Conservation (phyloP, 192 early-diverging fungal species). For the Rhizoclosmatium sp. region DNA sequence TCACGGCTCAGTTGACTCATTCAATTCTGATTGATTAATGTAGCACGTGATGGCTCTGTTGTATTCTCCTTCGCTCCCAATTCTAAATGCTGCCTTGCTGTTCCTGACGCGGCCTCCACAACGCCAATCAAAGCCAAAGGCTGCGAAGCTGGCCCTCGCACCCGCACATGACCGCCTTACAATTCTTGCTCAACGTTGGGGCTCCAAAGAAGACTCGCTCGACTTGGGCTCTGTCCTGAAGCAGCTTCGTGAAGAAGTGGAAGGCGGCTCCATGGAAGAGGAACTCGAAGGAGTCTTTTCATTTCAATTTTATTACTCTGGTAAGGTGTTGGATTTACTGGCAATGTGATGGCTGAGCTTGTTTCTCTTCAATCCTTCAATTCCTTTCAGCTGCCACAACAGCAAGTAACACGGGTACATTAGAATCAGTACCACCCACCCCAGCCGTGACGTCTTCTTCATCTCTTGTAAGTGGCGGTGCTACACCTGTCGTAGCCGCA, state of each 20-base stretch:
- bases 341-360: not conserved
- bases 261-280: not conserved
- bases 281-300: conserved; percentile 8
- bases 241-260: not conserved
- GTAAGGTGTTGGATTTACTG: not conserved
- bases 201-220: conserved; percentile 57
- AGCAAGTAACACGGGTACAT: not conserved
- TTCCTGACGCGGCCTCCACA: conserved; percentile 89
- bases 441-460: not conserved
- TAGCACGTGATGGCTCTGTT: conserved; percentile 63
- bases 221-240: conserved; percentile 56
- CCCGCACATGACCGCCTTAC: conserved; percentile 64
- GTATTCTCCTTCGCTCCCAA: conserved; percentile 79
- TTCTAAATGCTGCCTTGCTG: conserved; percentile 79
- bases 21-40: not conserved
- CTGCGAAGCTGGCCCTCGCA: conserved; percentile 52
- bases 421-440: not conserved
- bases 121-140: conserved; percentile 84
- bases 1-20: conserved; percentile 4
- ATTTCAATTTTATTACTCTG: conserved; percentile 6
- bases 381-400: not conserved
- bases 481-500: not conserved
- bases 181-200: conserved; percentile 71
- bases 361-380: not conserved
- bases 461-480: not conserved